A percentile compares a stretch with the other conserved stretches of the same genome.
phyloP scores from a whole-genome alignment of 2,329 filamentous ascomycete genomes.

The Neofusicoccum cordaticola region DNA sequence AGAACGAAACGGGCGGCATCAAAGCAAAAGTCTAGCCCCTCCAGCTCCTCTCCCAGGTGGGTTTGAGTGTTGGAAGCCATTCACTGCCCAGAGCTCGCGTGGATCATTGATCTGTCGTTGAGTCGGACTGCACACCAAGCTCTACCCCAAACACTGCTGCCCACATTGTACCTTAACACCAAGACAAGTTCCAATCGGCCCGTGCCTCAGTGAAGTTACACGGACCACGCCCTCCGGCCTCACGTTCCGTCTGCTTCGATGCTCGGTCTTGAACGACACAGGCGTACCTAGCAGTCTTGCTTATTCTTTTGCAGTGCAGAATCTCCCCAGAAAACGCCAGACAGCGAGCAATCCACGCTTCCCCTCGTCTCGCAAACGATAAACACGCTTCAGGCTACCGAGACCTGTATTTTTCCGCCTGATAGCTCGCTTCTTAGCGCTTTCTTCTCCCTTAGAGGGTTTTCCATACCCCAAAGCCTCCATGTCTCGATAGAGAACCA shows the following conservation, averaged over 20 bases:
- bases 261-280: background rate
- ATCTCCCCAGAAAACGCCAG: background rate
- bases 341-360: background rate
- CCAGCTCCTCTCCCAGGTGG: background rate
- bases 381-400: background rate
- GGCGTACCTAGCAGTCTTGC: background rate
- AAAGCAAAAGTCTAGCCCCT: background rate
- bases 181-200: too few relatives aligned
- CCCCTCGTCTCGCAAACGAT: background rate
- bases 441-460: background rate
- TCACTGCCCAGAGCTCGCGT: background rate
- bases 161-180: too few relatives aligned
- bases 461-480: constrained; percentile 18
- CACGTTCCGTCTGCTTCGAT: background rate
- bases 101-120: too few relatives aligned
- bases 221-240: too few relatives aligned
- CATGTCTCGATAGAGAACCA: constrained; percentile 34
- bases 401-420: background rate
- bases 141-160: too few relatives aligned
- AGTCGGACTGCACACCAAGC: too few relatives aligned
- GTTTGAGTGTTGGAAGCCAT: background rate
- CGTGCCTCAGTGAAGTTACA: too few relatives aligned
- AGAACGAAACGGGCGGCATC: constrained; percentile 46
- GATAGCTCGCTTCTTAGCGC: background rate
- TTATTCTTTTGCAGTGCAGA: background rate